Evolutionary conservation across 371 early-diverging fungal genomes (phyloP), one percentile per base, ranked within the genome.

Genomic region (Globomyces sp.): DNA sequence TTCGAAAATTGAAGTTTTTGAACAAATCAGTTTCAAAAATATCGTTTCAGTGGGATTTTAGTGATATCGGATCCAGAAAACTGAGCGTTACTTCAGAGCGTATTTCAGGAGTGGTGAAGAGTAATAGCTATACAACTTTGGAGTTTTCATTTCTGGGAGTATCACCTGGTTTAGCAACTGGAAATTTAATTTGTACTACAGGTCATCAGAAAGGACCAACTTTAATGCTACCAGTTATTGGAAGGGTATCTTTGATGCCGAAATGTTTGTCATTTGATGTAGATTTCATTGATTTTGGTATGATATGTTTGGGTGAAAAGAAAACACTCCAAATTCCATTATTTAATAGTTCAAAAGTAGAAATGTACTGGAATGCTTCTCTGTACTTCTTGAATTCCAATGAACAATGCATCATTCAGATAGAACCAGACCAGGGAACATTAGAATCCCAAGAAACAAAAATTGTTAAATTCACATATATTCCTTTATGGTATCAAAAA

Each of bases 11-110:
- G 8, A 50, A 50, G n/a, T 34, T 80, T 4, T 43, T 66, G 8
- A 80, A 80, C 64, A 9, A 57, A 9, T 75, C 75, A 52, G 71
- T 75, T 13, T 74, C 78, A 0, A 42, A 61, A 4, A 64, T 77
- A 3, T 37, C 75, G 4, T 80, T 57, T 50, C 65, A 69, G 44
- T 74, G 68, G 69, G 40, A 36, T 1, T 4, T 70, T 10, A 73
- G 74, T 39, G 65, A 64, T n/a, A 66, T 78, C 11, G 72, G 74
- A 49, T 49, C 51, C 9, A 34, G 45, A 11, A 36, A 64, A 1
- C 6, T 76, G 13, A 36, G 66, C 3, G 52, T 78, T 6, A 45
- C 53, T 6, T 45, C 74, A 34, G 55, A 62, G 1, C 11, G 50
- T 3, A 8, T 45, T 6, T 36, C 4, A 3, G 65, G 69, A 1